Percentiles rank a stretch among this genome's conserved stretches.
phyloP scores from a whole-genome alignment of 345 rosid species.

The Atalantia buxifolia region DNA sequence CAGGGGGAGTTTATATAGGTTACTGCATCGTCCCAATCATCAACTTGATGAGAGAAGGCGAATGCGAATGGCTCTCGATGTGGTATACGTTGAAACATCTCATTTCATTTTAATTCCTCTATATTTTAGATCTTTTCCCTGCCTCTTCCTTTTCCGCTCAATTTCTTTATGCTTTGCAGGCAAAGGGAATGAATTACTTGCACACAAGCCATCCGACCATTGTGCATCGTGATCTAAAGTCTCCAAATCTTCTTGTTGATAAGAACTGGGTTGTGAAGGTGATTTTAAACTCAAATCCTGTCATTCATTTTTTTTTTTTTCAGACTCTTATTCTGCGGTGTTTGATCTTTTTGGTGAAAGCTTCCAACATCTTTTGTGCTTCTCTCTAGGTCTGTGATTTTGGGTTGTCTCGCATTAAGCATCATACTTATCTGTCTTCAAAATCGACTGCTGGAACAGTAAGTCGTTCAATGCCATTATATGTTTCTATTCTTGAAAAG shows the following conservation, averaged over 20 bases:
- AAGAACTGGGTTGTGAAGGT: slow-evolving; percentile 98
- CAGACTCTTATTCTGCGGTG: not conserved
- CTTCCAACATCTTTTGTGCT: slow-evolving; percentile 9
- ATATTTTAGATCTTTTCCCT: not conserved
- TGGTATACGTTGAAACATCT: slow-evolving; percentile 47
- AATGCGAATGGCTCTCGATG: slow-evolving; percentile 96
- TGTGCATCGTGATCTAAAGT: slow-evolving; percentile 95
- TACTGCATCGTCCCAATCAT: slow-evolving; percentile 77
- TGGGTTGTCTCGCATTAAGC: slow-evolving; percentile 92
- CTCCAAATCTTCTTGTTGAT: slow-evolving; percentile 97
- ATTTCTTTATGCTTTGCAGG: slow-evolving; percentile 44
- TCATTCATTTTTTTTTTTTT: not conserved
- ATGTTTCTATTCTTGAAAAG: not conserved
- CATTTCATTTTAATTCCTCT: not conserved
- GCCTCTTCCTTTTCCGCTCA: slow-evolving; percentile 6
- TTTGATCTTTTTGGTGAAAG: slow-evolving; percentile 1
- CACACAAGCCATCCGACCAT: slow-evolving; percentile 92
- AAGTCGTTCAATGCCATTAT: not conserved
- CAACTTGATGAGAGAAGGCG: slow-evolving; percentile 85
- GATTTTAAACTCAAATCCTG: not conserved
- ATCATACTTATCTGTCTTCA: slow-evolving; percentile 87
- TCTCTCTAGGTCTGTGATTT: slow-evolving; percentile 78
- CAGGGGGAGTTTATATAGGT: slow-evolving; percentile 95
- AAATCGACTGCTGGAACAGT: slow-evolving; percentile 99
- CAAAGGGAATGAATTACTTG: slow-evolving; percentile 94